Evolutionary conservation across 1,284 basidiomycete species (phyloP).

Genomic region (Leccinum ponderosum): DNA sequence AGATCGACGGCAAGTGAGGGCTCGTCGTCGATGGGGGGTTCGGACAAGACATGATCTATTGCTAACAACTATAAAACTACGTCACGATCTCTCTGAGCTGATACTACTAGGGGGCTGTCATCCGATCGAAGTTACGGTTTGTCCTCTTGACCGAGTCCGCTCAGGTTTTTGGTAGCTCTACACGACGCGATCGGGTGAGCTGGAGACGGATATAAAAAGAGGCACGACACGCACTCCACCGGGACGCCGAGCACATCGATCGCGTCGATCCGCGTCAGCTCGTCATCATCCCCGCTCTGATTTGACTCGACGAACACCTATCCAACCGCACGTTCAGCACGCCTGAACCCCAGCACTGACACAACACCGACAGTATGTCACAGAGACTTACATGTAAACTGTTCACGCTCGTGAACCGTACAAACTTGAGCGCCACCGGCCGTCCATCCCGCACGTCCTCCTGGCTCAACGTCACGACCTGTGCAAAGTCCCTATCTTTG

Average conservation of each 20-base stretch:
- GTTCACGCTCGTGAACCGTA: slow-evolving; percentile 79
- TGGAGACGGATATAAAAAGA: neutral
- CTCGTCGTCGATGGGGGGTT: neutral
- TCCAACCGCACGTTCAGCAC: neutral
- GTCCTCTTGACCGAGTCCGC: slow-evolving; percentile 53
- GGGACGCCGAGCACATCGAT: slow-evolving; percentile 73
- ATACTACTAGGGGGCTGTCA: neutral
- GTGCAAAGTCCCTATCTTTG: slow-evolving; percentile 50
- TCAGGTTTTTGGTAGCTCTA: slow-evolving; percentile 58
- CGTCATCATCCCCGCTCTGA: slow-evolving; percentile 67
- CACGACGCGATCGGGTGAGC: slow-evolving; percentile 9
- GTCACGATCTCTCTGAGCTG: neutral
- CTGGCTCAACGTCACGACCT: slow-evolving; percentile 52
- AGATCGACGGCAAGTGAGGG: slow-evolving; percentile 58
- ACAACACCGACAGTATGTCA: neutral
- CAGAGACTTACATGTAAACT: slow-evolving; percentile 60
- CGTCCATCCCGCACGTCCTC: slow-evolving; percentile 58
- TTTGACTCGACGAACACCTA: slow-evolving; percentile 81
- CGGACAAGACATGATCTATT: slow-evolving; percentile 10
- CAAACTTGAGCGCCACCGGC: slow-evolving; percentile 64
- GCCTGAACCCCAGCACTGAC: neutral
- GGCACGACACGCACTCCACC: slow-evolving; percentile 49
- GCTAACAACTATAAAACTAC: slow-evolving; percentile 1
- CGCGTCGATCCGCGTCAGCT: slow-evolving; percentile 68
- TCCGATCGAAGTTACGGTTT: slow-evolving; percentile 22